phyloP scores from a whole-genome alignment of 371 early-diverging fungal genomes.

The Mortierella sp. region DNA sequence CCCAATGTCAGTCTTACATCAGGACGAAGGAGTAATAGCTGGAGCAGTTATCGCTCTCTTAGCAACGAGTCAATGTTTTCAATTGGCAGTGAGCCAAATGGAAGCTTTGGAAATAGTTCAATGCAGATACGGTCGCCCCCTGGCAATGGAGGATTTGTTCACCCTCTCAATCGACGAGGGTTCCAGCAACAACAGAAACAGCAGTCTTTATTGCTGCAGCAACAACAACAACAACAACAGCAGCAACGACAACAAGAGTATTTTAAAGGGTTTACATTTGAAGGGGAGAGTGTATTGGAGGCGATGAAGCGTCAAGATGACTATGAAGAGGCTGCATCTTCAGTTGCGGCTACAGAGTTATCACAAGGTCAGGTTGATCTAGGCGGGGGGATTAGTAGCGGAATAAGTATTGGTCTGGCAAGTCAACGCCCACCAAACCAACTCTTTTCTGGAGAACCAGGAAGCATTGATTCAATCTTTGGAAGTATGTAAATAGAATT shows the following conservation, averaged over 20 bases:
- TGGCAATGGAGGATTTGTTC: constrained; percentile 17
- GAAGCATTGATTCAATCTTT: constrained; percentile 53
- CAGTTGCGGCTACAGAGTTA: background rate
- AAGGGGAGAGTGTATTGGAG: constrained; percentile 52
- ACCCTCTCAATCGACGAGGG: constrained; percentile 18
- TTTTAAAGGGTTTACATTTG: constrained; percentile 54
- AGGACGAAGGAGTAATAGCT: constrained; percentile 41
- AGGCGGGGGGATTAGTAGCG: background rate
- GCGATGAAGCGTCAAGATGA: constrained; percentile 48
- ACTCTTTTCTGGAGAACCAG: constrained; percentile 41
- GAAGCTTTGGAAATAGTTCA: constrained; percentile 7
- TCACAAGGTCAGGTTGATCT: background rate
- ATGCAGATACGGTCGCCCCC: constrained; percentile 22
- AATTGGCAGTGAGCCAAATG: background rate
- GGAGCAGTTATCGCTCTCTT: constrained; percentile 46
- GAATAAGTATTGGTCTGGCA: background rate
- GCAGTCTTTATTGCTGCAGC: too few relatives aligned
- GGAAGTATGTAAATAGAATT: constrained; percentile 39
- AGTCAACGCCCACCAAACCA: constrained; percentile 9
- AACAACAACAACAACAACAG: constrained; percentile 10
- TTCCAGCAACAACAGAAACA: constrained; percentile 36
- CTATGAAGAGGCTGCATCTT: constrained; percentile 14
- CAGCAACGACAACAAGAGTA: constrained; percentile 30
- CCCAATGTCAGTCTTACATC: background rate
- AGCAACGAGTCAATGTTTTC: constrained; percentile 44